Evolutionary conservation across 192 early-diverging fungal genomes (phyloP), one percentile per base, ranked within the genome.

Genomic region (Coemansia sp.): DNA sequence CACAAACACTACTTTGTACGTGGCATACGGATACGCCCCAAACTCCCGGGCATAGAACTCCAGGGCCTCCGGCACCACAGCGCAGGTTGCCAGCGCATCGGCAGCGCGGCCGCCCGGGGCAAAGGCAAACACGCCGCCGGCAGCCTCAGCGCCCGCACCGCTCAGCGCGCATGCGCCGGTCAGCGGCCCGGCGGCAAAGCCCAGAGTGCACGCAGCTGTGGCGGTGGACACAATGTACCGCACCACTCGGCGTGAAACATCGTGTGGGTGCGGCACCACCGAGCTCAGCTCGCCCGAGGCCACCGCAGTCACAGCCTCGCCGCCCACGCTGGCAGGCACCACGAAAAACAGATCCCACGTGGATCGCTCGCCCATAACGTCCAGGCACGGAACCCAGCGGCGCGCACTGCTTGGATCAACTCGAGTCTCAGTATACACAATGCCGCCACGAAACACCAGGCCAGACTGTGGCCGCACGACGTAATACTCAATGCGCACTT

Each of bases 1-100:
- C 14, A 96, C 69, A 81, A 97, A 97, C 4, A 96, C 93, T 29
- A 93, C 72, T 63, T 97, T 94, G 72, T 85, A 96, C 4, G 90
- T 86, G 22, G 84, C 70, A 62, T 88, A 97, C 0, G 95, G 95
- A 69, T 91, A 97, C 11, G 91, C 89, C 0, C 93, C 94, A 51
- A 91, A 88, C 78, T 92, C 94, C 62, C 91, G 90, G 65, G 92
- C 88, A 73, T 88, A 90, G 66, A 94, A 94, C 23, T 88, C 90
- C 75, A 94, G 81, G 17, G 75, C 75, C 50, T 82, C 79, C 17
- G 88, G 64, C 14, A 82, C 63, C 64, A 90, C 90, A n/a, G 72
- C 64, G 50, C 85, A 84, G 21, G 89, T 91, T 45, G 83, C 68
- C 37, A 74, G 81, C 17, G 93, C 82, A 57, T 92, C 90, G 5